phyloP scores from a whole-genome alignment of 768 basidiomycete species.

The Mycena floridula region DNA sequence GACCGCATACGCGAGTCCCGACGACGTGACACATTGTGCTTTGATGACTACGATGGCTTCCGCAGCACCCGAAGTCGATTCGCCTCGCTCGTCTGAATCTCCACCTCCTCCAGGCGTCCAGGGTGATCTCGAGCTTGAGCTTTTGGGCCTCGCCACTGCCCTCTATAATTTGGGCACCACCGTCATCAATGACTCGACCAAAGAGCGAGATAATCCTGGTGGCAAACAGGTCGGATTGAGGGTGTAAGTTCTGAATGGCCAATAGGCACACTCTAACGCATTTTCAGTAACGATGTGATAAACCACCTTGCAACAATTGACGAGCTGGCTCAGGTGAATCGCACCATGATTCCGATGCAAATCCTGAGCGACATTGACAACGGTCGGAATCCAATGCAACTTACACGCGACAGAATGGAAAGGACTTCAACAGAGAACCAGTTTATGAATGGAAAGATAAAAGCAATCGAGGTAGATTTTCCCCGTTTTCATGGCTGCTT shows the following conservation, averaged over 20 bases:
- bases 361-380: conserved; percentile 76
- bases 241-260: conserved; percentile 43
- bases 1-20: too few relatives aligned
- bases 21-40: too few relatives aligned
- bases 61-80: conserved; percentile 43
- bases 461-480: conserved; percentile 58
- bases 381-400: conserved; percentile 72
- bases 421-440: conserved; percentile 85
- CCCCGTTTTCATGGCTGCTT: background rate
- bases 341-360: conserved; percentile 69
- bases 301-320: conserved; percentile 61
- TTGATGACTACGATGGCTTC: too few relatives aligned
- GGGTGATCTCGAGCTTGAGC: conserved; percentile 71
- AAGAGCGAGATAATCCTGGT: conserved; percentile 66
- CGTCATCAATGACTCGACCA: conserved; percentile 77
- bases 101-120: conserved; percentile 63
- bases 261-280: conserved; percentile 3
- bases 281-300: conserved; percentile 66
- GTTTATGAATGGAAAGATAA: conserved; percentile 86
- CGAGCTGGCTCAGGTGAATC: conserved; percentile 54
- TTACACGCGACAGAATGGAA: conserved; percentile 76
- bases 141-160: conserved; percentile 70
- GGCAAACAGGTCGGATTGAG: conserved; percentile 74
- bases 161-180: conserved; percentile 80
- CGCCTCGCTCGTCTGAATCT: conserved; percentile 69